A percentile compares a stretch with the other conserved stretches of the same genome.
Conservation (phyloP, 352 stramenopile species). For the Pythium insidiosum region DNA sequence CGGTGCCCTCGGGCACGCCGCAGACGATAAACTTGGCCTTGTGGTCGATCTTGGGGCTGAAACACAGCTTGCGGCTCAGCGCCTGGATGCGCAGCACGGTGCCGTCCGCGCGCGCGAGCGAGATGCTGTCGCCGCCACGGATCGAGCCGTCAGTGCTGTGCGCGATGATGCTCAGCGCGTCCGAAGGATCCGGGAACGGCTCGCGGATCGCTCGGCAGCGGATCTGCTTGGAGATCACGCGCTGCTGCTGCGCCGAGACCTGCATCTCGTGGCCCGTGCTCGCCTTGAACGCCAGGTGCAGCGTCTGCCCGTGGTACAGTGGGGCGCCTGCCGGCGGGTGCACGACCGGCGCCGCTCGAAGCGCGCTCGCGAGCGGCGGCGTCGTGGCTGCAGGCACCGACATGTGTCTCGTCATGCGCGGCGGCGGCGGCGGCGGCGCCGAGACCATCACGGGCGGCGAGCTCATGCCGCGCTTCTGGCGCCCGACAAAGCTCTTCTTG, state of each 20-base stretch:
- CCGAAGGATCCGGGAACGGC: constrained; percentile 20
- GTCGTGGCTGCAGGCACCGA: constrained; percentile 12
- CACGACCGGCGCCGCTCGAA: constrained; percentile 13
- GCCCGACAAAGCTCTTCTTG: constrained; percentile 14
- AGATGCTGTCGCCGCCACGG: constrained; percentile 51
- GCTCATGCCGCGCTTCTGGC: constrained; percentile 38
- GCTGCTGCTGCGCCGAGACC: constrained; percentile 35
- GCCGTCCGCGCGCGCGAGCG: constrained; percentile 44
- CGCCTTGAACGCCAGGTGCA: constrained; percentile 46
- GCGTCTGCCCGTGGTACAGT: constrained; percentile 45
- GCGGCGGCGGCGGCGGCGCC: constrained; percentile 13
- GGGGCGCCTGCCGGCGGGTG: constrained; percentile 16
- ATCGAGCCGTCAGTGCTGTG: constrained; percentile 48
- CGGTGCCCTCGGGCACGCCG: constrained; percentile 47
- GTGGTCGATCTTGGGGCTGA: constrained; percentile 56
- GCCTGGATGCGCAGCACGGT: constrained; percentile 51
- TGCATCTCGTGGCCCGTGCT: constrained; percentile 30
- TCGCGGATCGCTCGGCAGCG: constrained; percentile 26
- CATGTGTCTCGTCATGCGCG: constrained; percentile 16
- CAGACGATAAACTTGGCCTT: constrained; percentile 59
- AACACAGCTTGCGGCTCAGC: constrained; percentile 52
- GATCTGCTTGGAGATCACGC: constrained; percentile 44
- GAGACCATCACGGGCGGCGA: constrained; percentile 40
- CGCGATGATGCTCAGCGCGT: constrained; percentile 47
- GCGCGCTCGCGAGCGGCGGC: constrained; percentile 4